Percentiles rank a stretch among this genome's conserved stretches.
Conservation (phyloP, 176 grass and related monocot genomes). For the Hordeum vulgare region DNA sequence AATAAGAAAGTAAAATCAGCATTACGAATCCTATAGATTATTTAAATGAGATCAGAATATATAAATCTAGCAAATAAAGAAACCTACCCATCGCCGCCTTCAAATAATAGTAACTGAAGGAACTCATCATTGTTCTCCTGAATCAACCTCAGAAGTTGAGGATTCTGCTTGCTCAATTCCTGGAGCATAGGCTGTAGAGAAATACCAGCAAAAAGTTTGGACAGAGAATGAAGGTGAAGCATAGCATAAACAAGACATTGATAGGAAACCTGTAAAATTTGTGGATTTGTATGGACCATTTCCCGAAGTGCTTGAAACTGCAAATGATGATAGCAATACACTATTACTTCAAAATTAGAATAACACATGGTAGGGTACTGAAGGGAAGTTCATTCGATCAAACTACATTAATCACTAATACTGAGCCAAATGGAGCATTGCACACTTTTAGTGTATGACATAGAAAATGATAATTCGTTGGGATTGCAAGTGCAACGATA, state of each 20-base stretch:
- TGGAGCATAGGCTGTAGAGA: constrained; percentile 83
- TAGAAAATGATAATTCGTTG: not conserved
- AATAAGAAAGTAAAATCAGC: not conserved
- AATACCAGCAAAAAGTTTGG: constrained; percentile 20
- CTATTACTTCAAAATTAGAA: constrained; percentile 19
- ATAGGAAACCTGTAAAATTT: constrained; percentile 78
- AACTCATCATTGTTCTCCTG: constrained; percentile 92
- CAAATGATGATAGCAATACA: constrained; percentile 22
- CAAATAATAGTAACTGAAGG: constrained; percentile 70
- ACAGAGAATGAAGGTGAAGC: not conserved
- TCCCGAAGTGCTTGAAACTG: constrained; percentile 90
- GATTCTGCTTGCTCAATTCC: constrained; percentile 94
- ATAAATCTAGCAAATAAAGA: not conserved
- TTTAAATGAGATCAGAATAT: not conserved
- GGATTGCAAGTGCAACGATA: not conserved
- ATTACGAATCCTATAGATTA: not conserved
- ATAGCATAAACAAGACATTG: constrained; percentile 13
- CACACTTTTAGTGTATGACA: not conserved
- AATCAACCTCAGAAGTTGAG: constrained; percentile 79
- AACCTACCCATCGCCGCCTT: constrained; percentile 66
- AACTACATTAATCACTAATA: not conserved
- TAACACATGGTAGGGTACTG: not conserved
- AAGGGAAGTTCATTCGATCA: not conserved
- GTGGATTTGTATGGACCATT: constrained; percentile 93
- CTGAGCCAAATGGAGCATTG: not conserved